Conservation (phyloP, 164 flowering plant genomes). For the Stephania yunnanensis region DNA sequence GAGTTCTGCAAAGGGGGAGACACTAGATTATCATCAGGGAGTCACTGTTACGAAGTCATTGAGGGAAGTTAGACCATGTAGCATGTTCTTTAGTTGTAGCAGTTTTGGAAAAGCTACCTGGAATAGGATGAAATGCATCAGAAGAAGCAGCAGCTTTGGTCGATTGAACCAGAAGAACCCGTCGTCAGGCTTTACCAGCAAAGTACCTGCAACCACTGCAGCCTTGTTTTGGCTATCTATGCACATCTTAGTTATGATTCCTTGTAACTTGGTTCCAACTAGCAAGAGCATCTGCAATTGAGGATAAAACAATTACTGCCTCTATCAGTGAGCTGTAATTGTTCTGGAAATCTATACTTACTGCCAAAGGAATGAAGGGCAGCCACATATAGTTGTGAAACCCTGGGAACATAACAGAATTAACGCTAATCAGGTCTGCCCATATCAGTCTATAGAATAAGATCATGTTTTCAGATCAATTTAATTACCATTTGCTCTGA, state of each 20-base stretch:
- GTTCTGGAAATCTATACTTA: slow-evolving; percentile 15
- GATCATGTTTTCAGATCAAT: not conserved
- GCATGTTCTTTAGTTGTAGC: not conserved
- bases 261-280: slow-evolving; percentile 63
- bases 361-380: slow-evolving; percentile 57
- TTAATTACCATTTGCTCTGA: slow-evolving; percentile 49
- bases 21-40: not conserved
- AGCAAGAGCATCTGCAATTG: slow-evolving; percentile 37
- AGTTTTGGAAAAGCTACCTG: slow-evolving; percentile 33
- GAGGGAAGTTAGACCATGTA: not conserved
- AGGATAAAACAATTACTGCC: not conserved
- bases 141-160: slow-evolving; percentile 46
- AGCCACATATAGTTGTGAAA: slow-evolving; percentile 54
- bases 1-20: slow-evolving; percentile 40
- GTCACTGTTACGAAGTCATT: not conserved
- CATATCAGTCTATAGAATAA: not conserved
- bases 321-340: not conserved
- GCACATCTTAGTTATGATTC: slow-evolving; percentile 59
- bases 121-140: slow-evolving; percentile 53
- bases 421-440: not conserved
- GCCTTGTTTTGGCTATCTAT: slow-evolving; percentile 31
- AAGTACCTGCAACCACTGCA: slow-evolving; percentile 44
- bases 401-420: slow-evolving; percentile 26
- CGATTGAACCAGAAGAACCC: slow-evolving; percentile 54
- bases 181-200: slow-evolving; percentile 54